Percentiles rank a stretch among this genome's conserved stretches.
Conservation (phyloP, 1,284 basidiomycete genomes). For the Ganoderma leucocontextum region DNA sequence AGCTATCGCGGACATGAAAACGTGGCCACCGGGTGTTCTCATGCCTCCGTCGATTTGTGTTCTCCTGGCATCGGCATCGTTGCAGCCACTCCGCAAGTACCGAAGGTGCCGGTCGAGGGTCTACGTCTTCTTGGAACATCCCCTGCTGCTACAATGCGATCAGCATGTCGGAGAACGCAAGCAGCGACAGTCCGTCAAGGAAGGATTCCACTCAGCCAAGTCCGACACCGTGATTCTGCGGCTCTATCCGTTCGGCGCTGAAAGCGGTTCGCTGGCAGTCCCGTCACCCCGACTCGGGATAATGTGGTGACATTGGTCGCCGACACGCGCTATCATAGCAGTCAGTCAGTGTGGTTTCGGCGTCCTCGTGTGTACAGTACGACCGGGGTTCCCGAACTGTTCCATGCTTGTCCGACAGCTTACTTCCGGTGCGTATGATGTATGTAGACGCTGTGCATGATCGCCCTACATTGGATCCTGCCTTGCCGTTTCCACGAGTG, state of each 20-base stretch:
- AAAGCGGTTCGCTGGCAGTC: no score
- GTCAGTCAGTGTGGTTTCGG: neutral
- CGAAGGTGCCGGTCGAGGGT: neutral
- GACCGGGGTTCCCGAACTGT: neutral
- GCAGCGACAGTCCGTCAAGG: neutral
- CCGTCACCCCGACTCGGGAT: no score
- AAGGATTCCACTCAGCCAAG: no score
- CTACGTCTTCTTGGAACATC: no score
- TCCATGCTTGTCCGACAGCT: neutral
- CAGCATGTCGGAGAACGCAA: no score
- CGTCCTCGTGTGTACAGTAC: neutral
- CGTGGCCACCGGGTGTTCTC: neutral
- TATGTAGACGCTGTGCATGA: neutral
- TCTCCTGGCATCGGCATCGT: neutral
- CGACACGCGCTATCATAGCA: no score
- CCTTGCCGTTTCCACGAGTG: neutral
- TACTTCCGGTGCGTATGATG: neutral
- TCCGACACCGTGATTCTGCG: no score
- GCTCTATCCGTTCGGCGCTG: no score
- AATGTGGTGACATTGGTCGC: no score
- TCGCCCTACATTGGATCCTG: neutral
- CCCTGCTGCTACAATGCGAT: neutral
- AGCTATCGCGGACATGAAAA: neutral
- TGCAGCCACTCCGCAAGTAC: neutral
- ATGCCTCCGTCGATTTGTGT: no score